Conservation (phyloP, 495 filamentous ascomycete species). For the Friedmanniomyces endolithicus region DNA sequence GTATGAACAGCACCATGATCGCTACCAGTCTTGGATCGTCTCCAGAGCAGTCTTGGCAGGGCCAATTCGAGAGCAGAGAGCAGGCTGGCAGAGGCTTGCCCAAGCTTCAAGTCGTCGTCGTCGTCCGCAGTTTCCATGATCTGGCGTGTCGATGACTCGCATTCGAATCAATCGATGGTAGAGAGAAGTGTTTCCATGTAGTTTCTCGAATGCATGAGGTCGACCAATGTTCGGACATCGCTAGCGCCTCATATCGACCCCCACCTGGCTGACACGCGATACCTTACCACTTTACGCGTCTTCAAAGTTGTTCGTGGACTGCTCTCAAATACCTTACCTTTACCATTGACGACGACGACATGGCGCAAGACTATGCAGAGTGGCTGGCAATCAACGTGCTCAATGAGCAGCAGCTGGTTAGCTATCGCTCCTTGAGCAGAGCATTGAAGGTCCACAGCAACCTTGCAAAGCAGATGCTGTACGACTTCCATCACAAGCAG, state of each 20-base stretch:
- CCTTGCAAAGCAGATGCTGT: constrained; percentile 82
- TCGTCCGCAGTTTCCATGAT: constrained; percentile 19
- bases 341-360: constrained; percentile 19
- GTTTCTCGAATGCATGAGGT: no score
- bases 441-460: constrained; percentile 72
- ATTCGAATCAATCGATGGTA: neutral
- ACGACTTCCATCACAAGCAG: constrained; percentile 70
- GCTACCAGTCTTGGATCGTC: neutral
- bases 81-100: constrained; percentile 21
- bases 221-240: neutral
- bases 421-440: constrained; percentile 70
- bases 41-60: constrained; percentile 22
- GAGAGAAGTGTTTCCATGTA: neutral
- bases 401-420: constrained; percentile 66
- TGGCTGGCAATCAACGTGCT: constrained; percentile 66
- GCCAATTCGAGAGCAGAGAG: constrained; percentile 21
- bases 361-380: constrained; percentile 50
- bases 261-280: neutral
- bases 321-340: neutral
- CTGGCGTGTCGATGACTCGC: no score
- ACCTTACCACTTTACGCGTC: constrained; percentile 11
- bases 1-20: constrained; percentile 12
- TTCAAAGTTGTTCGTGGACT: neutral
- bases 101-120: constrained; percentile 28
- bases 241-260: neutral